Percentiles rank a stretch among this genome's conserved stretches.
These are phyloP conservation scores for Neurospora tetrasperma DNA, from an alignment of 495 filamentous ascomycete species.

Conservation along the genomic window DNA sequence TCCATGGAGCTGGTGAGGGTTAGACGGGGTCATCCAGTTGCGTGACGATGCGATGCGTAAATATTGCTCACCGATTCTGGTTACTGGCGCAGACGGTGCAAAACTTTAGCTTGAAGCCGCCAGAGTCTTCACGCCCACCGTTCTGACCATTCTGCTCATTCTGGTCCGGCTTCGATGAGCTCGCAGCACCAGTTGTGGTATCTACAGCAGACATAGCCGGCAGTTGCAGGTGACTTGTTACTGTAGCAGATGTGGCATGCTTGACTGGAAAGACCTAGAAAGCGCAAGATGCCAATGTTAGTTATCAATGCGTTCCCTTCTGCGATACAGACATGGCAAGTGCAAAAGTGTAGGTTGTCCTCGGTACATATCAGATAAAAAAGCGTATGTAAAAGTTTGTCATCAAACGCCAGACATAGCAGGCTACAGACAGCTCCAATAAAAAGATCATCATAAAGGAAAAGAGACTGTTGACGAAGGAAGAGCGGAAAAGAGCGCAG, in stretches of 20 bases:
- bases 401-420: constrained; percentile 35
- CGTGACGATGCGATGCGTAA: neutral
- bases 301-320: neutral
- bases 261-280: neutral
- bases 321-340: neutral
- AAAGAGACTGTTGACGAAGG: neutral
- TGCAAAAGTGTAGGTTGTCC: neutral
- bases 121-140: constrained; percentile 28
- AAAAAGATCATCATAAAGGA: constrained; percentile 44
- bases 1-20: constrained; percentile 69
- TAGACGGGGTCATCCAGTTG: neutral
- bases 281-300: neutral
- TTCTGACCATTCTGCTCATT: constrained; percentile 18
- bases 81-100: constrained; percentile 99
- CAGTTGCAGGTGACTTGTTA: neutral
- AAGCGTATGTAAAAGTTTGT: constrained; percentile 44
- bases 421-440: constrained; percentile 98
- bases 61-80: constrained; percentile 65
- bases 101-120: constrained; percentile 76
- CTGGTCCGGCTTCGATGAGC: constrained; percentile 14
- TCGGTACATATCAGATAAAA: constrained; percentile 30
- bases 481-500: constrained; percentile 1
- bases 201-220: constrained; percentile 19
- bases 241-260: neutral
- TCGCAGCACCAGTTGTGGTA: constrained; percentile 18